Evolutionary conservation across 192 early-diverging fungal species (phyloP), one percentile per base, ranked within the genome.

Genomic region (Coemansia aciculifera): DNA sequence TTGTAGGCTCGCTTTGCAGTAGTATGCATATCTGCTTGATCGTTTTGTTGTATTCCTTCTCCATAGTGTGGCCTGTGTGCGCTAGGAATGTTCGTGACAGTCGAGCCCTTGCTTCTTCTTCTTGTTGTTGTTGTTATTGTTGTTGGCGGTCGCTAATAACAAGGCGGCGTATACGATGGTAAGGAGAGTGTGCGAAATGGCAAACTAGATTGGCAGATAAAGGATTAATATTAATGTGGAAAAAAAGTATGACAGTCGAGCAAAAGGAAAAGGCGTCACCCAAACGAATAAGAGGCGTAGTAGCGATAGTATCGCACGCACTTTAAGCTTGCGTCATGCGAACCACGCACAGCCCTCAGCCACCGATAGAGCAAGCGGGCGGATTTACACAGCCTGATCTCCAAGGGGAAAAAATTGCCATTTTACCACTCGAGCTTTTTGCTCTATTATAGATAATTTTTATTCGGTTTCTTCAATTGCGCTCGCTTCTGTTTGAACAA

Each of bases 1-100:
- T 65, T 46, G 79, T 77, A 1, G 79, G 79, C 51, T 81, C 79
- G 56, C 65, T 81, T 31, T 77, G 79, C 15, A 81, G 71, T 37
- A 81, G 71, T 40, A 64, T 66, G 62, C 79, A 81, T 77, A 81
- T 77, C 51, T 66, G 64, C 71, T 71, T 77, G 43, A 81, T 77
- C 27, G 75, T 76, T n/a, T 61, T 46, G 3, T 19, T 27, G 65
- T 81, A 76, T 31, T 67, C 71, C 68, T 73, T 77, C 42, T 81
- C 79, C 5, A 68, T 38, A 67, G 70, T 38, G 38, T 70, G 31
- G 27, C 11, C 15, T 15, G 40, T 42, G 49, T 27, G 49, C 9
- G 2, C 6, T 27, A 11, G 11, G 10, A 7, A 10, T 24, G 6
- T 27, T 27, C 15, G 49, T 2, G 8, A 21, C 5, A 6, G 11